Evolutionary conservation across 1,139 yeast species (phyloP).

Genomic region (Kurtzmaniella quercitrusa): DNA sequence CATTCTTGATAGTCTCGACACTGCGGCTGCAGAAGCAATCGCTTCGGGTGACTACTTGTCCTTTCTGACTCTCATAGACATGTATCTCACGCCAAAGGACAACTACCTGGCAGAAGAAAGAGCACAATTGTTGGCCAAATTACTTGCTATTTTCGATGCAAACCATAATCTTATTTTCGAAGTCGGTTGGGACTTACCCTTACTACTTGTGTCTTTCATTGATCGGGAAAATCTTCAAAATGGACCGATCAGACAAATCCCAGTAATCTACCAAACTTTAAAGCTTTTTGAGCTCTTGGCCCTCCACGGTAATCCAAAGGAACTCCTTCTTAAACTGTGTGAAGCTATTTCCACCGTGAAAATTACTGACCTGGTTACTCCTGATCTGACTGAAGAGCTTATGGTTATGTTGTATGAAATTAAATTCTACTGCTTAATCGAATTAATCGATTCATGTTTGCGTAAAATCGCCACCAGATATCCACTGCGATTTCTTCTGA

Average conservation of each 20-base stretch:
- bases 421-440: conserved; percentile 60
- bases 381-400: conserved; percentile 1
- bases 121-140: conserved; percentile 37
- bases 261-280: conserved; percentile 35
- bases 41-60: conserved; percentile 58
- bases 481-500: conserved; percentile 74
- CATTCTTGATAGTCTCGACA: conserved; percentile 24
- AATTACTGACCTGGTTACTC: conserved; percentile 15
- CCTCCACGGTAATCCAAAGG: conserved; percentile 71
- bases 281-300: conserved; percentile 59
- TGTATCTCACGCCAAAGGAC: conserved; percentile 48
- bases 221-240: conserved; percentile 14
- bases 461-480: conserved; percentile 42
- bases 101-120: conserved; percentile 48
- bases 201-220: conserved; percentile 47
- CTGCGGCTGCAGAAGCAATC: conserved; percentile 35
- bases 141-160: conserved; percentile 26
- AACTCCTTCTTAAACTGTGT: conserved; percentile 63
- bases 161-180: conserved; percentile 54
- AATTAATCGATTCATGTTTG: conserved; percentile 53
- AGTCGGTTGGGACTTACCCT: conserved; percentile 88
- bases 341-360: conserved; percentile 47
- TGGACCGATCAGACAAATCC: conserved; percentile 25
- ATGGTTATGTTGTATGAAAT: conserved; percentile 32
- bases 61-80: conserved; percentile 69